Evolutionary conservation across 2,329 filamentous ascomycete species (phyloP).

Genomic region (Chalaropsis ovoidea): DNA sequence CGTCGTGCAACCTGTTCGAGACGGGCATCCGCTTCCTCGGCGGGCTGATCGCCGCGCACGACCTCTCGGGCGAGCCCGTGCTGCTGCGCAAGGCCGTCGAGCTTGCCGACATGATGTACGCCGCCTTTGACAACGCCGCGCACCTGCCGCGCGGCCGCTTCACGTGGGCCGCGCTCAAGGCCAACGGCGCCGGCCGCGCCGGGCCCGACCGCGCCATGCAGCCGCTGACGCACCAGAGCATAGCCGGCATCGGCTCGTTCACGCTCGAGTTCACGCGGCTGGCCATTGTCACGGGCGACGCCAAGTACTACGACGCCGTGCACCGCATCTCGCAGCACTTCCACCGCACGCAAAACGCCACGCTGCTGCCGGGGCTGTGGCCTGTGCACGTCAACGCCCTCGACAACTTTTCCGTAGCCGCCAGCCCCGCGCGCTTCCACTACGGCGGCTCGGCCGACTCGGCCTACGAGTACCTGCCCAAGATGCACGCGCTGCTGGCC

Average conservation of each 20-base stretch:
- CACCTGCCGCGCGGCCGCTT: constrained; percentile 50
- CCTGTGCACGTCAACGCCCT: constrained; percentile 47
- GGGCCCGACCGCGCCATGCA: constrained; percentile 31
- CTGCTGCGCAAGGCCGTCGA: constrained; percentile 53
- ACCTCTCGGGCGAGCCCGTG: constrained; percentile 48
- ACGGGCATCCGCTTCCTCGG: constrained; percentile 63
- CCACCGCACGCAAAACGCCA: constrained; percentile 43
- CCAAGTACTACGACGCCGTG: constrained; percentile 52
- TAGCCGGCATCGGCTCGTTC: constrained; percentile 44
- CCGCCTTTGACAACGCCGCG: constrained; percentile 58
- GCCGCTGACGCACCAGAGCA: constrained; percentile 31
- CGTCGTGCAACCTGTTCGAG: constrained; percentile 56
- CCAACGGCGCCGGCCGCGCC: not conserved
- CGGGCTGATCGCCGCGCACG: constrained; percentile 59
- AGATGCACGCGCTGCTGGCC: constrained; percentile 56
- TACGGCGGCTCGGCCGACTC: constrained; percentile 49
- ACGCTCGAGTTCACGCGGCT: constrained; percentile 54
- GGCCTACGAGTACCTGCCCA: constrained; percentile 55
- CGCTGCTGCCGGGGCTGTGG: constrained; percentile 53
- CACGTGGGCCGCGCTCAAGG: constrained; percentile 36
- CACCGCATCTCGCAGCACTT: constrained; percentile 48
- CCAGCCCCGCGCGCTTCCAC: constrained; percentile 41
- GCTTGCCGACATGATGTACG: constrained; percentile 54
- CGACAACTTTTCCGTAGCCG: constrained; percentile 38
- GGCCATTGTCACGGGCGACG: constrained; percentile 51